These are phyloP conservation scores for Puccinia triticina DNA, from an alignment of 1,284 basidiomycete genomes.

Conservation along the genomic window DNA sequence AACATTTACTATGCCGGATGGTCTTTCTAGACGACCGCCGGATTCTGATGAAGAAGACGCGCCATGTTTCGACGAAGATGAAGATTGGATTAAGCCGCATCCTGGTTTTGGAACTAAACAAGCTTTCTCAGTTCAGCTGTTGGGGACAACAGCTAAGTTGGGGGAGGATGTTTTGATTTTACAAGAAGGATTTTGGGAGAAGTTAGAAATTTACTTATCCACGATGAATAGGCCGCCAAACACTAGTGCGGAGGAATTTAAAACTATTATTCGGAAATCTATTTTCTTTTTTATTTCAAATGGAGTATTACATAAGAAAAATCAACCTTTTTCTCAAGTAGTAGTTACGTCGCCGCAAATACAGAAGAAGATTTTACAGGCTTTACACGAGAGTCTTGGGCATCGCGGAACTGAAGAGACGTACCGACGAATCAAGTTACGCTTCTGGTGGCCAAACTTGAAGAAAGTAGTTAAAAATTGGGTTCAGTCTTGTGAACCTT, in stretches of 20 bases:
- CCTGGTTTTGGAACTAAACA: background rate
- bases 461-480: background rate
- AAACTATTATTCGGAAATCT: background rate
- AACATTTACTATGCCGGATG: too few species aligned
- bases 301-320: background rate
- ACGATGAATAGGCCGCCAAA: background rate
- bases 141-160: too few species aligned
- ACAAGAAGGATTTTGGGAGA: background rate
- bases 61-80: background rate
- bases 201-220: too few species aligned
- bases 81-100: slow-evolving; percentile 4
- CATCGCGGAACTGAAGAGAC: slow-evolving; percentile 2
- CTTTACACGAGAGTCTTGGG: background rate
- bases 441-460: slow-evolving; percentile 6
- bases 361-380: background rate
- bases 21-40: slow-evolving; percentile 10
- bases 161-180: background rate
- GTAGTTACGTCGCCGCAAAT: background rate
- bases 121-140: background rate
- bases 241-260: background rate
- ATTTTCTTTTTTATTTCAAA: background rate
- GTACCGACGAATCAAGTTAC: background rate
- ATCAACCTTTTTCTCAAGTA: too few species aligned
- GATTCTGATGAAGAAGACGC: background rate
- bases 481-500: background rate